phyloP scores from a whole-genome alignment of 257 asterid species.

The Salvia rosmarinus region DNA sequence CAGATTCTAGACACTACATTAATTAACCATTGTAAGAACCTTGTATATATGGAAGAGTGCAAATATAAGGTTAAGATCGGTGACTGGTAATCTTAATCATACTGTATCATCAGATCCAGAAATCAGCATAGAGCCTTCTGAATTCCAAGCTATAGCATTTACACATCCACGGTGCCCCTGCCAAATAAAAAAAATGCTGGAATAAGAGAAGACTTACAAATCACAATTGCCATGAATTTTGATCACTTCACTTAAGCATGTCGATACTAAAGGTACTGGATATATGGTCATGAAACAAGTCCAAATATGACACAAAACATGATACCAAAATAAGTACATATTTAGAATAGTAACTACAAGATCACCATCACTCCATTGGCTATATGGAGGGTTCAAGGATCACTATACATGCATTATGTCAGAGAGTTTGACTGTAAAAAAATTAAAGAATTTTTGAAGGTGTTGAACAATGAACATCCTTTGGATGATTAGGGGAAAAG shows the following conservation, averaged over 20 bases:
- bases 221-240: conserved; percentile 13
- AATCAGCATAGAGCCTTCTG: conserved; percentile 79
- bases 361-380: conserved; percentile 20
- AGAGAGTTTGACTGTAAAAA: background rate
- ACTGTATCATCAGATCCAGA: conserved; percentile 99
- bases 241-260: background rate
- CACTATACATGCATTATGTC: background rate
- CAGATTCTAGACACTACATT: background rate
- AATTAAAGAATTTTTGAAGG: background rate
- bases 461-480: background rate
- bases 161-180: conserved; percentile 98
- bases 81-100: conserved; percentile 39
- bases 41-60: conserved; percentile 14
- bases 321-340: background rate
- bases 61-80: conserved; percentile 22
- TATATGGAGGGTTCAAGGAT: background rate
- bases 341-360: conserved; percentile 14
- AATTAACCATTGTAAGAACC: conserved; percentile 6
- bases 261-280: conserved; percentile 12
- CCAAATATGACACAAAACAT: conserved; percentile 2
- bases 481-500: background rate
- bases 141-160: conserved; percentile 92
- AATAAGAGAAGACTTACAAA: conserved; percentile 9
- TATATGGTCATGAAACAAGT: conserved; percentile 29
- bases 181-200: conserved; percentile 21